phyloP scores from a whole-genome alignment of 2,329 filamentous ascomycete species.

The Capronia epimyces region DNA sequence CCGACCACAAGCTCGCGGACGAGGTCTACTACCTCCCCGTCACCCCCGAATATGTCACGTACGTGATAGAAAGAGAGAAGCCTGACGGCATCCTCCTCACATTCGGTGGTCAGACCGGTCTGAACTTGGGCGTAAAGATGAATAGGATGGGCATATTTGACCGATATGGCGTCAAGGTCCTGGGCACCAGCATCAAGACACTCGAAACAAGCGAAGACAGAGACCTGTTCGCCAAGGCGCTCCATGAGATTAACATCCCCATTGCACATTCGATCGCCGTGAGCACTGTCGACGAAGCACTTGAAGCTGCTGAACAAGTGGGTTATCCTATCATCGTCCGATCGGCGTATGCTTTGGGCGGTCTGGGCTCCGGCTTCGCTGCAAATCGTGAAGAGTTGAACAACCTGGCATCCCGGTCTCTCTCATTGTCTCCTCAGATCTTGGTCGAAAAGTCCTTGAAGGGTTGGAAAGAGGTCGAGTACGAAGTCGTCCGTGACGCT shows the following conservation, averaged over 20 bases:
- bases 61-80: conserved; percentile 92
- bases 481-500: conserved; percentile 94
- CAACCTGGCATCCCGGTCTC: conserved; percentile 84
- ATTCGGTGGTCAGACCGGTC: conserved; percentile 93
- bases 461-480: conserved; percentile 99
- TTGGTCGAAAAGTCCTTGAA: conserved; percentile 97
- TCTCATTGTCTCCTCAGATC: conserved; percentile 92
- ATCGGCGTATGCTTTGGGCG: conserved; percentile 91
- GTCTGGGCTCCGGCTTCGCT: conserved; percentile 92
- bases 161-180: conserved; percentile 88
- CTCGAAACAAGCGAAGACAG: conserved; percentile 92
- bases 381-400: conserved; percentile 89
- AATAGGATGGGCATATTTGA: conserved; percentile 93
- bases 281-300: conserved; percentile 81
- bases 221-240: conserved; percentile 89
- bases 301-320: conserved; percentile 77
- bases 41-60: conserved; percentile 93
- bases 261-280: conserved; percentile 96
- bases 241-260: conserved; percentile 95
- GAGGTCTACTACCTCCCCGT: conserved; percentile 98
- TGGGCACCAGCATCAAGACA: conserved; percentile 91
- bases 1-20: conserved; percentile 89
- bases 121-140: conserved; percentile 97
- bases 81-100: conserved; percentile 97
- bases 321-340: conserved; percentile 98